phyloP scores from a whole-genome alignment of 2,329 filamentous ascomycete genomes.

The Teratosphaeria zuluensis region DNA sequence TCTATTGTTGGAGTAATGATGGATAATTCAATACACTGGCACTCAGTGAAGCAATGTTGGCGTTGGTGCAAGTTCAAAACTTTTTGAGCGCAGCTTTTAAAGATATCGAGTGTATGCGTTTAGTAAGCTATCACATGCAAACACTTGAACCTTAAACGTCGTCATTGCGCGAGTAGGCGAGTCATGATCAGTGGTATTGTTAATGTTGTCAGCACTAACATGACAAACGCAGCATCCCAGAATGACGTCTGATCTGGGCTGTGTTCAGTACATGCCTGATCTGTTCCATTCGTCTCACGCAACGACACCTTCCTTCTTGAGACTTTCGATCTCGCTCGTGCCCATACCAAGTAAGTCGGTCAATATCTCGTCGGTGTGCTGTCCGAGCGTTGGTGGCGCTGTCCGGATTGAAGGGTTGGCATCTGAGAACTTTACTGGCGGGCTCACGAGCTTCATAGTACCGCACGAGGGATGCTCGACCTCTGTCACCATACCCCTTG shows the following conservation, averaged over 20 bases:
- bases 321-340: constrained; percentile 46
- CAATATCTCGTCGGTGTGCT: constrained; percentile 77
- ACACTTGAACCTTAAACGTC: not conserved
- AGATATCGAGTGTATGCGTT: not conserved
- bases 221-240: not conserved
- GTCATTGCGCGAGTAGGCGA: not conserved
- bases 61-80: not conserved
- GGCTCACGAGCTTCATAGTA: constrained; percentile 80
- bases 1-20: not conserved
- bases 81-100: not conserved
- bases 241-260: not conserved
- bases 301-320: constrained; percentile 61
- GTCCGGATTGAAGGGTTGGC: constrained; percentile 65
- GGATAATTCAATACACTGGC: not conserved
- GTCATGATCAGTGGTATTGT: not conserved
- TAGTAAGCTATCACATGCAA: not conserved
- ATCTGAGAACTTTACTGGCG: constrained; percentile 87
- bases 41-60: not conserved
- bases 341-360: constrained; percentile 52
- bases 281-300: constrained; percentile 27
- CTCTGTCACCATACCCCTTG: constrained; percentile 82
- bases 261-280: not conserved
- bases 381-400: constrained; percentile 73
- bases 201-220: not conserved
- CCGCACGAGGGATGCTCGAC: constrained; percentile 77